Conservation (phyloP, 2,329 filamentous ascomycete genomes). For the Pseudogymnoascus sp. region DNA sequence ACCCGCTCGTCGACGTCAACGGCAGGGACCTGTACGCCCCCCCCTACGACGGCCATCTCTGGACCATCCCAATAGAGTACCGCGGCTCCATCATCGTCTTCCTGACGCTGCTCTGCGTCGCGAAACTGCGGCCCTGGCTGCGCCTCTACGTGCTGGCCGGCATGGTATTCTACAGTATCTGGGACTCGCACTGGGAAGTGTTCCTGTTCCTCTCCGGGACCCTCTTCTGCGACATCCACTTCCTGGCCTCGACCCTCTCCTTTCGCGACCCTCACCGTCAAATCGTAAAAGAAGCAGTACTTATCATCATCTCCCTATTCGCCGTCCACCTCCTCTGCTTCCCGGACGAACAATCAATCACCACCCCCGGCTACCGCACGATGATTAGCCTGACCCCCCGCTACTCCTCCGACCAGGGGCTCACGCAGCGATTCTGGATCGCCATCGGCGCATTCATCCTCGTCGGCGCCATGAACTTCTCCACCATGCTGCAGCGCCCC, state of each 20-base stretch:
- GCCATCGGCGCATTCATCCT: slow-evolving; percentile 15
- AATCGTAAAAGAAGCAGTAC: neutral
- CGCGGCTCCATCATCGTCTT: slow-evolving; percentile 55
- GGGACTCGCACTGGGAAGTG: neutral
- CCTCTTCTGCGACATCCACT: slow-evolving; percentile 53
- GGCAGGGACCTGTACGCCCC: neutral
- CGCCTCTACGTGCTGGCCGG: slow-evolving; percentile 45
- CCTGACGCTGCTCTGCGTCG: neutral
- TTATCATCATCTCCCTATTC: slow-evolving; percentile 8
- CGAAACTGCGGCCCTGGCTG: neutral
- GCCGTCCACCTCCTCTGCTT: neutral
- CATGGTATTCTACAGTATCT: slow-evolving; percentile 55
- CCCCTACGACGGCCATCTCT: slow-evolving; percentile 37
- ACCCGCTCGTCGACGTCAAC: neutral
- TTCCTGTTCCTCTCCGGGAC: slow-evolving; percentile 47
- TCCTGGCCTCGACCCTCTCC: slow-evolving; percentile 31
- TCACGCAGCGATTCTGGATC: slow-evolving; percentile 14
- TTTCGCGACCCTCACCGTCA: neutral
- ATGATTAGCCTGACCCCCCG: neutral
- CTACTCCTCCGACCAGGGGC: neutral
- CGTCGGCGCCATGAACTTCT: slow-evolving; percentile 23
- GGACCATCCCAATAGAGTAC: slow-evolving; percentile 58
- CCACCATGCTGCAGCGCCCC: slow-evolving; percentile 28
- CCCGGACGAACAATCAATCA: slow-evolving; percentile 22
- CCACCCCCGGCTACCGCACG: neutral